Evolutionary conservation across 306 rosid genomes (phyloP).

Genomic region (Cercis canadensis): DNA sequence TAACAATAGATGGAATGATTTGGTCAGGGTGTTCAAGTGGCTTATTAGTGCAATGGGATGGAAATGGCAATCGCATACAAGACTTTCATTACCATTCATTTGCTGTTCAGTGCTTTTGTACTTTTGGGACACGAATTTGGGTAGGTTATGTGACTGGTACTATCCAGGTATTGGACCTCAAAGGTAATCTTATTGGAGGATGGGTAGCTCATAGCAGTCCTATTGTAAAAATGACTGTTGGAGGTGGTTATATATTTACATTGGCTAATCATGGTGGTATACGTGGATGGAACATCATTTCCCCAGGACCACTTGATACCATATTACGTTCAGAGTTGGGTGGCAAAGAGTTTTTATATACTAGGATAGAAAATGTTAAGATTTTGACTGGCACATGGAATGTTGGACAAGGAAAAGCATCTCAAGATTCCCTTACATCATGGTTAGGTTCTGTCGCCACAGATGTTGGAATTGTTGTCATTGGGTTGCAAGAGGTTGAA

Average conservation of each 20-base stretch:
- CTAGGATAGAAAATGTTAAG: slow-evolving; percentile 77
- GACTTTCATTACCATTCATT: slow-evolving; percentile 71
- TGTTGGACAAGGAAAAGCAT: slow-evolving; percentile 96
- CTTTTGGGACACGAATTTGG: slow-evolving; percentile 83
- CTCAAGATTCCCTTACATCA: slow-evolving; percentile 85
- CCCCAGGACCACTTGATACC: slow-evolving; percentile 89
- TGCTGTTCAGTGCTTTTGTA: slow-evolving; percentile 85
- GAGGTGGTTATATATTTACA: slow-evolving; percentile 78
- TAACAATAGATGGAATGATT: slow-evolving; percentile 80
- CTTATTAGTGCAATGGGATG: slow-evolving; percentile 91
- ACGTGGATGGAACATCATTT: slow-evolving; percentile 89
- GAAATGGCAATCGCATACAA: slow-evolving; percentile 83
- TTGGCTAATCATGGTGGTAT: slow-evolving; percentile 93
- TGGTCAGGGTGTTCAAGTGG: slow-evolving; percentile 96
- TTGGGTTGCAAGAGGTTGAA: slow-evolving; percentile 99
- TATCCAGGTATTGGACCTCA: slow-evolving; percentile 81
- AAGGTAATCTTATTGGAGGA: slow-evolving; percentile 76
- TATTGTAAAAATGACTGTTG: slow-evolving; percentile 69
- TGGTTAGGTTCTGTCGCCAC: slow-evolving; percentile 87
- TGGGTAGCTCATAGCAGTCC: slow-evolving; percentile 92
- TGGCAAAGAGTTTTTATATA: slow-evolving; percentile 83
- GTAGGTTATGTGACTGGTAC: slow-evolving; percentile 85
- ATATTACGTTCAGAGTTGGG: slow-evolving; percentile 74
- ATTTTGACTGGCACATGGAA: slow-evolving; percentile 95
- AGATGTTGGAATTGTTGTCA: slow-evolving; percentile 83